These are phyloP conservation scores for Vachellia pachyceras DNA, from an alignment of 306 rosid genomes.

Conservation along the genomic window DNA sequence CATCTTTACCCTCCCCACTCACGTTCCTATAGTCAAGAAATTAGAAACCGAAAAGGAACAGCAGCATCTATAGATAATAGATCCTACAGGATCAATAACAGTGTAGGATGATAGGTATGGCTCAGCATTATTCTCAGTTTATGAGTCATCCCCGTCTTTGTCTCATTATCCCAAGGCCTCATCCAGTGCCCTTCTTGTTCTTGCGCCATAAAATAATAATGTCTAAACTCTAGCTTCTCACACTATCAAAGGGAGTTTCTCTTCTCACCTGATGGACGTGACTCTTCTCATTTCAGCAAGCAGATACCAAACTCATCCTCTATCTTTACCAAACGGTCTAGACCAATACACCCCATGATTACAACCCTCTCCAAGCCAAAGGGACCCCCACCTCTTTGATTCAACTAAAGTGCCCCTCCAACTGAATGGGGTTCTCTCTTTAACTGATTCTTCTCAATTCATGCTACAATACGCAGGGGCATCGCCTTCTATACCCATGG, in stretches of 20 bases:
- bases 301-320: constrained; percentile 38
- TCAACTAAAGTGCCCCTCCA: constrained; percentile 20
- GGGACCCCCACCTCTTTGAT: not conserved
- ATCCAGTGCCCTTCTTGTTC: constrained; percentile 60
- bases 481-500: constrained; percentile 14
- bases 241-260: constrained; percentile 29
- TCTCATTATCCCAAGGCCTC: constrained; percentile 36
- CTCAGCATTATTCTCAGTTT: constrained; percentile 6
- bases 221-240: constrained; percentile 23
- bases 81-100: not conserved
- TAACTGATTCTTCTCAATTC: constrained; percentile 9
- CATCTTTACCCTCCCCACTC: not conserved
- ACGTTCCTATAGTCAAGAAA: not conserved
- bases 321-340: not conserved
- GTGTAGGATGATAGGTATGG: constrained; percentile 10
- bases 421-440: constrained; percentile 1
- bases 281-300: constrained; percentile 41
- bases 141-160: constrained; percentile 26
- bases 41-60: constrained; percentile 1
- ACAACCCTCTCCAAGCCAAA: not conserved
- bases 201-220: constrained; percentile 41
- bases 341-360: constrained; percentile 36
- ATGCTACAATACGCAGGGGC: not conserved
- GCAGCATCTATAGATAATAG: constrained; percentile 2
- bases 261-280: constrained; percentile 58